Evolutionary conservation across 179 eudicot species (phyloP).

Genomic region (Carnegiea gigantea): DNA sequence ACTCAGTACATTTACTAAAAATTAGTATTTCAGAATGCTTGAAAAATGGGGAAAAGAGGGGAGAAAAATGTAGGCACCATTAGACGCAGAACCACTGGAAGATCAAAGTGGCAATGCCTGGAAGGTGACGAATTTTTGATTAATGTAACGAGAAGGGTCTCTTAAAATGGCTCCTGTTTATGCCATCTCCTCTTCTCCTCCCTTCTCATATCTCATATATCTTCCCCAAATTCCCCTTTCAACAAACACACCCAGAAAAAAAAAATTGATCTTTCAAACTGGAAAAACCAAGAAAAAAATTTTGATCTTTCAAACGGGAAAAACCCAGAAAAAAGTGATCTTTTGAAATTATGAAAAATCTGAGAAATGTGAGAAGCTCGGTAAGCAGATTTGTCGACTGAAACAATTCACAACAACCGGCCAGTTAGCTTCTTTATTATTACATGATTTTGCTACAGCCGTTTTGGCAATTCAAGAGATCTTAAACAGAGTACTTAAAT

Average conservation of each 20-base stretch:
- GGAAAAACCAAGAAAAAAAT: neutral
- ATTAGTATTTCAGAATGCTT: neutral
- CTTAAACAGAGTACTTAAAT: slow-evolving; percentile 11
- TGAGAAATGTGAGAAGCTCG: slow-evolving; percentile 50
- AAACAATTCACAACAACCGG: slow-evolving; percentile 43
- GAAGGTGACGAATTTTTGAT: slow-evolving; percentile 27
- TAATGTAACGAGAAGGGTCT: slow-evolving; percentile 39
- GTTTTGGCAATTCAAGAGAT: slow-evolving; percentile 43
- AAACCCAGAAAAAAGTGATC: too few relatives aligned
- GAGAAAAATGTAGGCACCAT: slow-evolving; percentile 23
- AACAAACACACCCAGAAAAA: neutral
- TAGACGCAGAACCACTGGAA: slow-evolving; percentile 31
- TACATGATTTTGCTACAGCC: slow-evolving; percentile 47
- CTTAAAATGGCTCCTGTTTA: slow-evolving; percentile 34
- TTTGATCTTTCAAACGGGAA: neutral
- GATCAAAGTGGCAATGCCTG: slow-evolving; percentile 27
- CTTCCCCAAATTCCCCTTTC: too few relatives aligned
- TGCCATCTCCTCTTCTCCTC: slow-evolving; percentile 43
- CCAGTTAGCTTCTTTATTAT: slow-evolving; percentile 45
- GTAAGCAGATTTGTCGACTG: slow-evolving; percentile 51
- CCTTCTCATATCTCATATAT: slow-evolving; percentile 25
- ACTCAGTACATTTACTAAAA: neutral
- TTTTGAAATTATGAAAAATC: too few relatives aligned
- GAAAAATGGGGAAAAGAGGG: neutral
- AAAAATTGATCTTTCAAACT: neutral